phyloP scores from a whole-genome alignment of 2,329 filamentous ascomycete species.

The Alternaria arborescens region DNA sequence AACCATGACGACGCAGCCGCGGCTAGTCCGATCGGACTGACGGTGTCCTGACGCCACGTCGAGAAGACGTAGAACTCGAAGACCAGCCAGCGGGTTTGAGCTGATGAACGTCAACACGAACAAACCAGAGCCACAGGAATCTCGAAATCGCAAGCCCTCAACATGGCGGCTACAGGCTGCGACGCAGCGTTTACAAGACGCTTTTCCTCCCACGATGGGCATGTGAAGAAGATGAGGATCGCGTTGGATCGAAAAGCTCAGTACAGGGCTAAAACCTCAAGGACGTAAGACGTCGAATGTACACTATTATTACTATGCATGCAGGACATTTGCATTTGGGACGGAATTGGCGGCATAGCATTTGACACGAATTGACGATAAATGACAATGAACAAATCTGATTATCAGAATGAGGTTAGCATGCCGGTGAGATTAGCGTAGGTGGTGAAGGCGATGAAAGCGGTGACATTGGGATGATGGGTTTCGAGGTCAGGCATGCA shows the following conservation, averaged over 20 bases:
- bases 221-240: neutral
- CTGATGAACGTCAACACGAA: too few relatives aligned
- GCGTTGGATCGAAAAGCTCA: neutral
- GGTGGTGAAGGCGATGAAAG: neutral
- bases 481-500: neutral
- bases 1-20: neutral
- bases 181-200: neutral
- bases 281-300: neutral
- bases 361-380: constrained; percentile 3
- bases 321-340: constrained; percentile 6
- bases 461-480: neutral
- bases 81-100: neutral
- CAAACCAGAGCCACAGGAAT: neutral
- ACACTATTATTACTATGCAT: constrained; percentile 3
- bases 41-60: neutral
- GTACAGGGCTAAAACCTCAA: neutral
- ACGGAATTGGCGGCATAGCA: neutral
- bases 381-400: constrained; percentile 1
- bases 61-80: neutral
- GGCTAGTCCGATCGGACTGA: neutral
- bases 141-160: neutral
- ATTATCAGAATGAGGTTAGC: neutral
- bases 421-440: neutral
- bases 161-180: neutral
- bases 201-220: neutral